These are phyloP conservation scores for Diaporthe sp. DNA, from an alignment of 2,329 filamentous ascomycete species.

Conservation along the genomic window DNA sequence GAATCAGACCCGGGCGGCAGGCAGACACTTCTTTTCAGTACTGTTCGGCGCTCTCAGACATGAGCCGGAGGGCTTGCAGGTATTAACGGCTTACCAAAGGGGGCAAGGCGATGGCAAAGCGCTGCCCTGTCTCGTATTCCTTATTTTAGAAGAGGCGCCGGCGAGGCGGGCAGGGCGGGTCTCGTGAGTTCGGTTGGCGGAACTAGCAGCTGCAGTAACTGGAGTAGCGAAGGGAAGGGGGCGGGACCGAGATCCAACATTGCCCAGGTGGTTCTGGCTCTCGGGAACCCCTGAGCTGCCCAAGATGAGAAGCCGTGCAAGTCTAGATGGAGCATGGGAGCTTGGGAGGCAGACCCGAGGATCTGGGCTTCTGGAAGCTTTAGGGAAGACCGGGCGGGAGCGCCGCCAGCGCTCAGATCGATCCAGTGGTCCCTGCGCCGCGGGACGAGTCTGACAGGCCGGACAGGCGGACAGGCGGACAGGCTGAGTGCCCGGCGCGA, in stretches of 20 bases:
- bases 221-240: background rate
- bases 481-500: too few relatives aligned
- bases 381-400: constrained; percentile 21
- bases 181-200: background rate
- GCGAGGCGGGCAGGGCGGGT: constrained; percentile 6
- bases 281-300: background rate
- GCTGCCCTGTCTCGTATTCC: constrained; percentile 17
- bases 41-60: background rate
- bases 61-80: background rate
- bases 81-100: background rate
- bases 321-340: constrained; percentile 5
- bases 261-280: background rate
- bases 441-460: background rate
- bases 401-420: constrained; percentile 20
- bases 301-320: background rate
- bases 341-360: constrained; percentile 9
- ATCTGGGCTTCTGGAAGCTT: constrained; percentile 30
- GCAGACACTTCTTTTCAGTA: background rate
- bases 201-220: background rate
- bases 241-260: background rate
- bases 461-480: background rate
- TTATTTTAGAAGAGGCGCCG: constrained; percentile 9
- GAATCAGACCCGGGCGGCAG: background rate
- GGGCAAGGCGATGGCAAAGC: background rate
- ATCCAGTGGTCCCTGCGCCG: constrained; percentile 27